phyloP scores from a whole-genome alignment of 2,329 filamentous ascomycete species.

The Xylariaceae sp. region DNA sequence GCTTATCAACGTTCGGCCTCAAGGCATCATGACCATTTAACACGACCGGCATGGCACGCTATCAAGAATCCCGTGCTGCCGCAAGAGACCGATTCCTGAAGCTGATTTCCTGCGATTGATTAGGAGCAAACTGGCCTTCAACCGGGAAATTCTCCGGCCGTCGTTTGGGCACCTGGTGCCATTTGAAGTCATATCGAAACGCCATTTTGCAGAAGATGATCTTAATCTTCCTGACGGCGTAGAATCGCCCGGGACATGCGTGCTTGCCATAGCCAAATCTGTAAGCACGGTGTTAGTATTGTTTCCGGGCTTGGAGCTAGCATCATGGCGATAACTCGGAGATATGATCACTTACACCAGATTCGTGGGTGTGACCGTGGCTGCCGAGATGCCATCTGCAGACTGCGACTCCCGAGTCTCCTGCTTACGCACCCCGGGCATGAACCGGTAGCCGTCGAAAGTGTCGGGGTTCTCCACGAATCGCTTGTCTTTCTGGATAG shows the following conservation, averaged over 20 bases:
- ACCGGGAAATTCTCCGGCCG: not conserved
- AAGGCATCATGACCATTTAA: too few species aligned
- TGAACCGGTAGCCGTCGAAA: slow-evolving; percentile 3
- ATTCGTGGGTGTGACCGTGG: not conserved
- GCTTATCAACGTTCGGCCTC: too few species aligned
- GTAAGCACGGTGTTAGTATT: not conserved
- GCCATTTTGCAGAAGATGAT: not conserved
- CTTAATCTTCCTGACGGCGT: slow-evolving; percentile 5
- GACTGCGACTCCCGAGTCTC: not conserved
- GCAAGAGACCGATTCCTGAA: not conserved
- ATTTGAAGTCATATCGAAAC: not conserved
- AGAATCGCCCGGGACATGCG: slow-evolving; percentile 3
- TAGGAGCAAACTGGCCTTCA: not conserved
- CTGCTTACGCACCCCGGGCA: not conserved
- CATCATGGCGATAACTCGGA: not conserved
- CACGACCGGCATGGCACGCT: too few species aligned
- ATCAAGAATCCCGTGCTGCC: too few species aligned
- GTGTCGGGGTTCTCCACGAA: not conserved
- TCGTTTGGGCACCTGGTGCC: not conserved
- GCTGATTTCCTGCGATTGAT: not conserved
- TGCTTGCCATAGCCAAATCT: not conserved
- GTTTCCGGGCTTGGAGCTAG: not conserved
- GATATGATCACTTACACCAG: slow-evolving; percentile 1
- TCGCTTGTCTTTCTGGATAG: slow-evolving; percentile 1
- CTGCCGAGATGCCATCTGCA: not conserved